Base-by-base conservation (phyloP, 2,329 filamentous ascomycete genomes). In the Xylariaceae sp. region DNA sequence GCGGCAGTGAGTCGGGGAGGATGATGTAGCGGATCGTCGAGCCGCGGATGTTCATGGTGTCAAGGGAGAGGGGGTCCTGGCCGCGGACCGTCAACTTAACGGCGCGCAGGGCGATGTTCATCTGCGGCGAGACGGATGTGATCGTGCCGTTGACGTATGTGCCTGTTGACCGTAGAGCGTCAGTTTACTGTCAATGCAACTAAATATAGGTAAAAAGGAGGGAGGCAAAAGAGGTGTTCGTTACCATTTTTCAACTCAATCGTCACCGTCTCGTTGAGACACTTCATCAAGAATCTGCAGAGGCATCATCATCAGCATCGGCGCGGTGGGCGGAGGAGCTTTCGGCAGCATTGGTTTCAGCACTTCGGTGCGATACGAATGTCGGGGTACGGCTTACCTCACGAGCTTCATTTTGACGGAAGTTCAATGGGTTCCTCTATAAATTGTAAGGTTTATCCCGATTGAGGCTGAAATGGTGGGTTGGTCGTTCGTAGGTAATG, bases 231-330 rank as follows among this genome's bases (percentile, higher is more conserved):
- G 35, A 51, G n/a, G 51, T 50, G 13, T 35, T 50, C 69, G 75
- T 51, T 80, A 94, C 92, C 94, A 84, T 97, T 97, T 78, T 99
- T 99, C 68, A 99, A 82, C 78, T 99, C 94, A 76, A 99, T 90
- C 50, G 93, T 97, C 71, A 97, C 94, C 71, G 94, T 96, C 81
- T 99, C 94, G 77, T 97, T 97, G 77, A 90, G 87, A 77, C 93
- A 97, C 82, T 99, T 99, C 93, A 97, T 97, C 70, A 99, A 82
- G 77, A 99, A 99, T 75, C 94, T 97, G 76, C 63, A 60, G 63
- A 59, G 61, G 53, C 53, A 68, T 62, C 52, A 65, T 58, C 51
- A 67, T 75, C 67, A 75, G 73, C 67, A 69, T 63, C 63, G 61
- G 53, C 62, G 66, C 55, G 62, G 57, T 42, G 64, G 69, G 68